A percentile compares a stretch with the other conserved stretches of the same genome.
These are phyloP conservation scores for Russula abietina DNA, from an alignment of 768 basidiomycete species.

Conservation along the genomic window DNA sequence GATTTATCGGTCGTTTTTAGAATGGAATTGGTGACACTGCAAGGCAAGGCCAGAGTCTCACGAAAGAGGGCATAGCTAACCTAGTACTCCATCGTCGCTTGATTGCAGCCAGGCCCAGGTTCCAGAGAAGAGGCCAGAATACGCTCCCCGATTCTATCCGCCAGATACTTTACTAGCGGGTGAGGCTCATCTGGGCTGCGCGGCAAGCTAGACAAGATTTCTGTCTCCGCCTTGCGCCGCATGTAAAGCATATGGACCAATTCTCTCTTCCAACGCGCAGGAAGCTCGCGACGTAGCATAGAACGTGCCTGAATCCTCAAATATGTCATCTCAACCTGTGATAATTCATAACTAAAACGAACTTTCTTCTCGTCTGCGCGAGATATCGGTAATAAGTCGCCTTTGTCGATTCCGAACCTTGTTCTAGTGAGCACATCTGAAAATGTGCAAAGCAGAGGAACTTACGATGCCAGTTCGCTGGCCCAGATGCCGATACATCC, in stretches of 20 bases:
- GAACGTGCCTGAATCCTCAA: conserved; percentile 45
- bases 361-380: conserved; percentile 74
- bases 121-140: neutral
- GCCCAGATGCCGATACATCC: conserved; percentile 76
- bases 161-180: conserved; percentile 28
- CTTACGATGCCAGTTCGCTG: conserved; percentile 61
- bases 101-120: neutral
- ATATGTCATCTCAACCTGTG: neutral
- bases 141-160: conserved; percentile 24
- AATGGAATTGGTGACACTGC: neutral
- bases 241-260: conserved; percentile 71
- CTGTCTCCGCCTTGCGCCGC: conserved; percentile 91
- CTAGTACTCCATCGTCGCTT: neutral
- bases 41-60: neutral
- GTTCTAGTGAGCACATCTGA: neutral
- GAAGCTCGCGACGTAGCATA: conserved; percentile 54
- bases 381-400: conserved; percentile 62
- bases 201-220: conserved; percentile 43
- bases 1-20: neutral
- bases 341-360: conserved; percentile 6
- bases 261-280: conserved; percentile 70
- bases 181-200: conserved; percentile 6
- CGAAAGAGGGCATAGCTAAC: neutral
- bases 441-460: neutral
- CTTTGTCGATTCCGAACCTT: conserved; percentile 56